phyloP scores from a whole-genome alignment of 257 asterid species.

The Cinchona pubescens region DNA sequence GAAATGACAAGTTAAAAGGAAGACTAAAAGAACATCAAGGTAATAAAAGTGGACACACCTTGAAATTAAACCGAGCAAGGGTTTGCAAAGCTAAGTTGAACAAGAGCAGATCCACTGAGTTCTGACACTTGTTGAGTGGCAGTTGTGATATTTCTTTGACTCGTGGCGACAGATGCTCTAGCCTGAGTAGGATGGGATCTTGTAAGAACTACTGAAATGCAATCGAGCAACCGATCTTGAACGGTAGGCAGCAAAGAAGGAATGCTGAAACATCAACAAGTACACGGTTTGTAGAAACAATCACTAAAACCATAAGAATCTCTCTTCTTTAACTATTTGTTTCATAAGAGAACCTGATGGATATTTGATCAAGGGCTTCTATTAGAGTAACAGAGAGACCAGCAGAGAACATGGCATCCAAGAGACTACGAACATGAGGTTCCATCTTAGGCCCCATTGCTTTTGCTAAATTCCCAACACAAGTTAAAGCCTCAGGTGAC shows the following conservation, averaged over 20 bases:
- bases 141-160: conserved; percentile 57
- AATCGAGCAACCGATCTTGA: conserved; percentile 83
- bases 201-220: conserved; percentile 83
- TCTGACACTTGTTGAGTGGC: conserved; percentile 72
- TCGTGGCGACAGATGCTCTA: conserved; percentile 51
- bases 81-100: conserved; percentile 94
- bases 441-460: conserved; percentile 95
- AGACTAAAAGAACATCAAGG: conserved; percentile 15
- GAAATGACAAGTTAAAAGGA: conserved; percentile 1
- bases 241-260: conserved; percentile 86
- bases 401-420: conserved; percentile 94
- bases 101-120: conserved; percentile 78
- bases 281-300: conserved; percentile 23
- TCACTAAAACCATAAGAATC: conserved; percentile 11
- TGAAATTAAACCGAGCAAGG: conserved; percentile 82
- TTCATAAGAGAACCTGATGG: conserved; percentile 56
- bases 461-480: conserved; percentile 97
- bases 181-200: conserved; percentile 69
- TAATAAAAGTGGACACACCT: conserved; percentile 41
- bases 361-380: conserved; percentile 83
- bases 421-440: conserved; percentile 77
- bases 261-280: conserved; percentile 54
- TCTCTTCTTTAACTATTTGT: conserved; percentile 13
- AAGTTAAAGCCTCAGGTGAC: conserved; percentile 91
- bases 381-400: conserved; percentile 80